Evolutionary conservation across 352 stramenopile species (phyloP), one percentile per base, ranked within the genome.

Genomic region (Phytophthora fragariae): DNA sequence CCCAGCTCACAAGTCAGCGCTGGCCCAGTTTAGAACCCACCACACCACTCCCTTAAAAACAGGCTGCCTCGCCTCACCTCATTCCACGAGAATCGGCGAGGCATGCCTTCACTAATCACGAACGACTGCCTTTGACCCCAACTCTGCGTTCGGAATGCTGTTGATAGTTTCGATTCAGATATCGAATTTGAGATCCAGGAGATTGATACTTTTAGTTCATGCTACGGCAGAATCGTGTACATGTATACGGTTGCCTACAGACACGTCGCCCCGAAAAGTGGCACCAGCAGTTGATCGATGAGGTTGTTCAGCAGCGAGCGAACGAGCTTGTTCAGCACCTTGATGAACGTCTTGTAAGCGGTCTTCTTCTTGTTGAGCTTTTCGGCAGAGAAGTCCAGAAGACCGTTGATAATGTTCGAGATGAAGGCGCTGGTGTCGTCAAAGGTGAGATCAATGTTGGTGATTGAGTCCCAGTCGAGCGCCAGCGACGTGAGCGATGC

Each of bases 291-390:
- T 14, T 76, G 66, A 3, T 73, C 56, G 41, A 90, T 75, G 24
- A 89, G 7, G 57, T 85, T 79, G 76, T 91, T 91, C 59, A 89
- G 33, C 3, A 88, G 63, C 57, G 82, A 88, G 29, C 78, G 83
- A 39, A 73, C 50, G 14, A 90, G 62, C 62, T 76, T 81, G 68
- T 87, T 57, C 19, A 79, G 65, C 15, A 85, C 68, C 47, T 73
- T 59, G 53, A 83, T 80, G 55, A 85, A 75, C 50, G 69, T 81
- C n/a, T 85, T 83, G 76, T 89, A 90, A 14, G 80, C 55, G 46
- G 78, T 68, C 44, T 80, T 82, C 82, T 89, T 91, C 75, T 91
- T 88, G 76, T 91, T 91, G 60, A 90, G 59, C 61, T 81, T 76
- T 27, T 79, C 64, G 9, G 75, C 81, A 33, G 74, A 81, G 72